A percentile compares a stretch with the other conserved stretches of the same genome.
Conservation (phyloP, 257 asterid genomes). For the Solanum sejunctum region DNA sequence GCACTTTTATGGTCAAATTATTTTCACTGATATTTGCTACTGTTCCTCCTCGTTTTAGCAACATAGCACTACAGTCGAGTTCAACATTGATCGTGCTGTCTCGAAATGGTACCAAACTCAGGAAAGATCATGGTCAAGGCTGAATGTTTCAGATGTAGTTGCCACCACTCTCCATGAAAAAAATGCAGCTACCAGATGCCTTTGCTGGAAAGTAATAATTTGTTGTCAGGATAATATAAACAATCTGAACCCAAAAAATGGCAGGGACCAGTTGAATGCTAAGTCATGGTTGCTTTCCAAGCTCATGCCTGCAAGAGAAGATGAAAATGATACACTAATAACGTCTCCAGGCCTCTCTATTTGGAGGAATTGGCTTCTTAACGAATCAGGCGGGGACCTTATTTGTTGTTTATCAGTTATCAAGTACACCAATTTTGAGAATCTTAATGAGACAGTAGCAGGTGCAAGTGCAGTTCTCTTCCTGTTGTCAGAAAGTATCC, state of each 20-base stretch:
- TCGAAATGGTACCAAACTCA: conserved; percentile 44
- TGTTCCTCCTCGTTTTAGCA: conserved; percentile 26
- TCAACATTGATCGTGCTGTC: conserved; percentile 53
- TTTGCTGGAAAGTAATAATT: conserved; percentile 83
- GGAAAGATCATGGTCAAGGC: conserved; percentile 57
- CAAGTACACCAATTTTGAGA: conserved; percentile 27
- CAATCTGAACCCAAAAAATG: conserved; percentile 13
- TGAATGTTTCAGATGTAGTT: conserved; percentile 71
- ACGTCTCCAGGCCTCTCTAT: conserved; percentile 60
- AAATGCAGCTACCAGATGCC: conserved; percentile 58
- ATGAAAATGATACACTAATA: conserved; percentile 27
- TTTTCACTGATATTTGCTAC: not conserved
- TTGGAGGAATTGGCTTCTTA: conserved; percentile 64
- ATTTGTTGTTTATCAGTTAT: conserved; percentile 68
- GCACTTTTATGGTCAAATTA: not conserved
- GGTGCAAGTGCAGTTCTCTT: conserved; percentile 73
- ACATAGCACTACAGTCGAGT: conserved; percentile 23
- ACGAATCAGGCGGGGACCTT: conserved; percentile 26
- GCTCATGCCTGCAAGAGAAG: conserved; percentile 38
- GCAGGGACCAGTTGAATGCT: conserved; percentile 19
- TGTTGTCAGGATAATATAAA: conserved; percentile 34
- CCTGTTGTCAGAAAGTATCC: conserved; percentile 41
- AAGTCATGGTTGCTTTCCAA: conserved; percentile 69
- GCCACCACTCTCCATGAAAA: conserved; percentile 44
- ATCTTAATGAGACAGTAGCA: conserved; percentile 28